Conservation (phyloP, 2,329 filamentous ascomycete genomes). For the Trichophyton verrucosum region DNA sequence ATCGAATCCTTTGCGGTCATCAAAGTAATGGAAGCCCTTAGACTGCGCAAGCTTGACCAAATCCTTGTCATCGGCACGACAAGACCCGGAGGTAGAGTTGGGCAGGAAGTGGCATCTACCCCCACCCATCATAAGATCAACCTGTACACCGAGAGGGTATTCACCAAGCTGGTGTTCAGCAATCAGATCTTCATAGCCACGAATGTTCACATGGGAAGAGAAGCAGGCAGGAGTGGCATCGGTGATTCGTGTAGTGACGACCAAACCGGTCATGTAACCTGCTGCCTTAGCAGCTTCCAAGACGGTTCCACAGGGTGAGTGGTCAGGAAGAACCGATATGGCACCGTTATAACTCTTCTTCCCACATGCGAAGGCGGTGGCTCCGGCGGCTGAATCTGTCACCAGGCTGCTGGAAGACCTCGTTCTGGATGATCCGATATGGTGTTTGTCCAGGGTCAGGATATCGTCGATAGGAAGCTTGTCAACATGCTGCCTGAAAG, state of each 20-base stretch:
- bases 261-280: conserved; percentile 83
- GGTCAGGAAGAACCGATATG: conserved; percentile 76
- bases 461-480: conserved; percentile 62
- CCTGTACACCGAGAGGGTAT: conserved; percentile 70
- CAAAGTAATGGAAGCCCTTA: conserved; percentile 69
- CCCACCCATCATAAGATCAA: conserved; percentile 87
- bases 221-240: conserved; percentile 96
- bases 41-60: conserved; percentile 60
- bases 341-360: conserved; percentile 94
- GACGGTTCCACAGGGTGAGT: conserved; percentile 77
- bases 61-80: conserved; percentile 65
- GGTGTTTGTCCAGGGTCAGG: conserved; percentile 70
- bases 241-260: conserved; percentile 88
- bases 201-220: conserved; percentile 69
- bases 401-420: conserved; percentile 72
- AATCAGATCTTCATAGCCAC: conserved; percentile 76
- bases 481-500: conserved; percentile 67
- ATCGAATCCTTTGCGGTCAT: conserved; percentile 63
- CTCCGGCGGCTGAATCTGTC: conserved; percentile 92
- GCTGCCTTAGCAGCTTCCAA: conserved; percentile 87
- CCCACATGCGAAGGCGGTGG: conserved; percentile 88
- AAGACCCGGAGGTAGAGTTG: conserved; percentile 69
- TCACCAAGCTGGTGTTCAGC: conserved; percentile 85
- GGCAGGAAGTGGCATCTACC: conserved; percentile 87
- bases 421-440: conserved; percentile 83